phyloP scores from a whole-genome alignment of 1,284 basidiomycete genomes.

The Sporisorium exsertum region DNA sequence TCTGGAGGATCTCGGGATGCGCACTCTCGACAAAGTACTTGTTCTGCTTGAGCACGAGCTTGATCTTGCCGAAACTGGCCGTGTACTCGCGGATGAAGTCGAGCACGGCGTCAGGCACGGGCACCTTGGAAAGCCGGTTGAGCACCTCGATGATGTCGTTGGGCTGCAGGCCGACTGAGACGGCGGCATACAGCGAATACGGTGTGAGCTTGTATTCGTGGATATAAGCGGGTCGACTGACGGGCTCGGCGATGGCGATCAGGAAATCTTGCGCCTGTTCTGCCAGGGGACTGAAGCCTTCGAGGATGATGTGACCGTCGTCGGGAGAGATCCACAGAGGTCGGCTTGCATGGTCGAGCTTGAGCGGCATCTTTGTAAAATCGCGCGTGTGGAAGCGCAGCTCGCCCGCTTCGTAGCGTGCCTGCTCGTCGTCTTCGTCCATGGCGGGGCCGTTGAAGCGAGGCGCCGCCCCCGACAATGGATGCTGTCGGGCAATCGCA shows the following conservation, averaged over 20 bases:
- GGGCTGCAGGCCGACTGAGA: constrained; percentile 96
- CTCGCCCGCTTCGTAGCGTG: constrained; percentile 39
- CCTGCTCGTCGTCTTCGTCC: constrained; percentile 49
- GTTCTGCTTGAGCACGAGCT: constrained; percentile 69
- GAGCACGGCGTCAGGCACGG: constrained; percentile 62
- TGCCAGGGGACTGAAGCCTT: constrained; percentile 79
- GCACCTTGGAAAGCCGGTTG: constrained; percentile 69
- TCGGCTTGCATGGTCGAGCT: constrained; percentile 63
- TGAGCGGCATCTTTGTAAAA: constrained; percentile 65
- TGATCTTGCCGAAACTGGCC: constrained; percentile 68
- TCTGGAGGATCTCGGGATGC: constrained; percentile 66
- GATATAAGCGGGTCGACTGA: constrained; percentile 96
- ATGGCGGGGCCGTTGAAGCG: constrained; percentile 41
- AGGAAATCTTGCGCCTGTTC: constrained; percentile 98
- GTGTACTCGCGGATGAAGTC: constrained; percentile 68
- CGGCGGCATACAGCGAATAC: constrained; percentile 97
- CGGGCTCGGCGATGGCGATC: constrained; percentile 97
- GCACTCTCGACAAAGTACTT: constrained; percentile 68
- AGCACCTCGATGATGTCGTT: constrained; percentile 96
- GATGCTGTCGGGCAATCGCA: constrained; percentile 40
- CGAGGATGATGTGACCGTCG: constrained; percentile 67
- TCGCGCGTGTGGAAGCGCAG: constrained; percentile 80
- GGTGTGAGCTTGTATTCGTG: constrained; percentile 99
- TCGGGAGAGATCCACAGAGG: constrained; percentile 69
- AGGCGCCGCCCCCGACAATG: constrained; percentile 45